Base-by-base conservation (phyloP, 2,329 filamentous ascomycete species). In the Sclerotinia minor region DNA sequence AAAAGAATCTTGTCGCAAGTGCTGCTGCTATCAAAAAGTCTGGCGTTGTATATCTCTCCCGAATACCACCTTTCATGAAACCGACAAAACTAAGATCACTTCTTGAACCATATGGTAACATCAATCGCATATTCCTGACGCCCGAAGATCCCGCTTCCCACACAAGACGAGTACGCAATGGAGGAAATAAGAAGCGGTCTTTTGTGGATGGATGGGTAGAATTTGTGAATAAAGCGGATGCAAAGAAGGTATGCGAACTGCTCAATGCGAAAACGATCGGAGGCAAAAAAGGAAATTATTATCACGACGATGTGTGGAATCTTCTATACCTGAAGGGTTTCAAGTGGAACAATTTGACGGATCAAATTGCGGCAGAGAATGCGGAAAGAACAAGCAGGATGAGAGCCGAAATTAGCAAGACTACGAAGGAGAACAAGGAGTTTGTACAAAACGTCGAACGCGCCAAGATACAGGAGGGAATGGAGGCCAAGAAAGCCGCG, bases 201-300 rank as follows among this genome's bases (percentile, higher is more conserved):
- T 95, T 88, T 79, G 89, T 87, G 4, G 92, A 96, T 78, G 92
- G 92, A 57, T 96, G 92, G 92, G 87, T 95, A 38, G 92, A 96
- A 78, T 96, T 94, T 74, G 78, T 87, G 47, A 83, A 84, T 70
- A 95, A 95, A 79, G 84, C 84, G 71, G 88, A 94, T 70, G 92
- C 92, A 47, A 92, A 94, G 77, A 81, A 85, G n/a, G 89, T 87
- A 0, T 91, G 88, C 61, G 89, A 92, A 72, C 83, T 90, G 35
- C 82, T 96, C 61, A 96, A 96, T 76, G 89, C 90, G 53, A 86
- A 85, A 71, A 91, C 85, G 17, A 91, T 95, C 69, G 92, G 92
- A 63, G 92, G 92, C 35, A 94, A 94, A 80, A 96, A 96, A 80
- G 85, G 91, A 17, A 86, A 85, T 60, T 92, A 91, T 77, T 96